phyloP scores from a whole-genome alignment of 345 rosid genomes.

The Citrus hindsii region DNA sequence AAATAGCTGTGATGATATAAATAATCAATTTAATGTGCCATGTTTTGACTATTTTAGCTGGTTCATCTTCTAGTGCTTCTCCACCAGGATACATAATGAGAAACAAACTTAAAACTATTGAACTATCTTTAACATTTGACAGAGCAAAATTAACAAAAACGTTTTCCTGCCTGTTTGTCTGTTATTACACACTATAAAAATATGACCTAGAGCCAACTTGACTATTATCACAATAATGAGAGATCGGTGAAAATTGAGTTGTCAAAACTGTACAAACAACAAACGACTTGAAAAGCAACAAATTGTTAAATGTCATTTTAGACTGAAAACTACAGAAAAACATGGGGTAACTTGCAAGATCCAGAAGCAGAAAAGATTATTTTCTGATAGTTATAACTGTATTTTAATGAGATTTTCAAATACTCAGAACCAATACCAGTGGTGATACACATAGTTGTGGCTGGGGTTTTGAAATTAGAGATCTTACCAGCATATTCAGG shows the following conservation, averaged over 20 bases:
- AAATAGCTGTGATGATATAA: neutral
- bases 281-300: neutral
- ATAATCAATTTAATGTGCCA: neutral
- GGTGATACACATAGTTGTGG: neutral
- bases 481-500: constrained; percentile 61
- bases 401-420: neutral
- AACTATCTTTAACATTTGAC: neutral
- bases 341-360: neutral
- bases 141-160: neutral
- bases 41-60: neutral
- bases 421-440: neutral
- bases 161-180: neutral
- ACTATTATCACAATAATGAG: neutral
- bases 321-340: neutral
- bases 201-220: neutral
- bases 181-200: neutral
- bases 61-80: neutral
- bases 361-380: neutral
- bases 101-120: neutral
- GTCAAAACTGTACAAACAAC: neutral
- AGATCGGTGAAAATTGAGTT: neutral
- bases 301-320: neutral
- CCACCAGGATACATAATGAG: neutral
- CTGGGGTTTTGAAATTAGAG: neutral
- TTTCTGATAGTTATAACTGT: neutral